These are phyloP conservation scores for Pholiota molesta DNA, from an alignment of 768 basidiomycete species.

Conservation along the genomic window DNA sequence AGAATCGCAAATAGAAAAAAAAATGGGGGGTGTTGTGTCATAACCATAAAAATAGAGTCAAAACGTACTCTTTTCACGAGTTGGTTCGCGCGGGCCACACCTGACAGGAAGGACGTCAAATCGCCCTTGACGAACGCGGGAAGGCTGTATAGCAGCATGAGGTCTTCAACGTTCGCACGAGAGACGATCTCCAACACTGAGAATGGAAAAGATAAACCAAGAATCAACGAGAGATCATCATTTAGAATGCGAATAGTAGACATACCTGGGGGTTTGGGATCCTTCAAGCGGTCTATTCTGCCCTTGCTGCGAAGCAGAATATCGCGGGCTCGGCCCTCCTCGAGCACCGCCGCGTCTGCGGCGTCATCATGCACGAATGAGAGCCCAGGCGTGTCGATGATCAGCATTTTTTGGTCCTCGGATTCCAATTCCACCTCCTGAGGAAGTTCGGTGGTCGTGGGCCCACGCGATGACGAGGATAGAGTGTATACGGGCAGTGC, in stretches of 20 bases:
- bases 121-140: slow-evolving; percentile 79
- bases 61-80: slow-evolving; percentile 74
- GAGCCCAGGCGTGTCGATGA: slow-evolving; percentile 92
- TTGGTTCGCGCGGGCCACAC: slow-evolving; percentile 73
- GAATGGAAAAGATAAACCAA: slow-evolving; percentile 11
- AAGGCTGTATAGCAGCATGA: slow-evolving; percentile 87
- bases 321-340: slow-evolving; percentile 60
- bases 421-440: slow-evolving; percentile 60
- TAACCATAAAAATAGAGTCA: neutral
- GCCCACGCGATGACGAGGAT: slow-evolving; percentile 52
- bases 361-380: slow-evolving; percentile 50
- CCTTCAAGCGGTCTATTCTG: slow-evolving; percentile 83
- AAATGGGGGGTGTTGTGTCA: neutral
- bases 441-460: slow-evolving; percentile 73
- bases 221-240: neutral
- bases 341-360: slow-evolving; percentile 27
- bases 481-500: slow-evolving; percentile 63
- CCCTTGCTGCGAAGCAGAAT: slow-evolving; percentile 81
- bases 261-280: slow-evolving; percentile 72
- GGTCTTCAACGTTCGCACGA: slow-evolving; percentile 73
- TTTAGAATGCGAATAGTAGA: slow-evolving; percentile 12
- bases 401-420: slow-evolving; percentile 52
- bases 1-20: slow-evolving; percentile 17
- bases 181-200: slow-evolving; percentile 71
- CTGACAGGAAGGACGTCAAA: slow-evolving; percentile 70